Base-by-base conservation (phyloP, 805 yeast species). In the Brettanomyces anomalus region DNA sequence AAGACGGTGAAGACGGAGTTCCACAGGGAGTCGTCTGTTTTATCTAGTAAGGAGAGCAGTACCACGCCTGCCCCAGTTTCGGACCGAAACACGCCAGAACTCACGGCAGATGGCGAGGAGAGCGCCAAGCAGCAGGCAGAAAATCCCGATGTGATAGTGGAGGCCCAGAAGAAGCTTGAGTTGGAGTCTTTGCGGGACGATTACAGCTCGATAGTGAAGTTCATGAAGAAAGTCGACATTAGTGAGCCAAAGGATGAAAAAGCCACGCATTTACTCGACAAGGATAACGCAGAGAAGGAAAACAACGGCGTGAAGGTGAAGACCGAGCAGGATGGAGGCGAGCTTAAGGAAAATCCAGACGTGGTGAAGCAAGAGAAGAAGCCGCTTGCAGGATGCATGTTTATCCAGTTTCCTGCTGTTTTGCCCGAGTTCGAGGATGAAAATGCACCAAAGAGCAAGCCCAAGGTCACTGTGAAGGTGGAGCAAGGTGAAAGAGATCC, bases 141-240 rank as follows among this genome's bases (percentile, higher is more conserved):
- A 15, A 37, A 34, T 5, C 49, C 43, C 26, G 48, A 42, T 36
- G 46, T 56, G 14, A 44, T 53, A 30, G 53, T 51, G 33, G 59
- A 54, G 16, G 53, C 48, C 37, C 64, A 70, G 50, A 62, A 60
- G 2, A 49, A 54, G 13, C 65, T 61, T 37, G 76, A 72, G 48
- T 45, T 51, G 5, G 51, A 50, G 14, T 56, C 62, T 41, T 38
- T 69, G 34, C 46, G 47, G 6, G 61, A 64, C 3, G 79, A 74
- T 45, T 68, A 71, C 43, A 55, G 50, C 31, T 61, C 62, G 8
- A 62, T 73, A 24, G 42, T 49, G 15, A 31, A 46, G n/a, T 52
- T 47, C 20, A 30, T 58, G 36, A 35, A 32, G 19, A 14, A 32
- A 16, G 13, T 37, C 7, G 18, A 19, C 15, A 19, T 37, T 10